phyloP scores from a whole-genome alignment of 2,329 filamentous ascomycete genomes.

The Helotiales sp. region DNA sequence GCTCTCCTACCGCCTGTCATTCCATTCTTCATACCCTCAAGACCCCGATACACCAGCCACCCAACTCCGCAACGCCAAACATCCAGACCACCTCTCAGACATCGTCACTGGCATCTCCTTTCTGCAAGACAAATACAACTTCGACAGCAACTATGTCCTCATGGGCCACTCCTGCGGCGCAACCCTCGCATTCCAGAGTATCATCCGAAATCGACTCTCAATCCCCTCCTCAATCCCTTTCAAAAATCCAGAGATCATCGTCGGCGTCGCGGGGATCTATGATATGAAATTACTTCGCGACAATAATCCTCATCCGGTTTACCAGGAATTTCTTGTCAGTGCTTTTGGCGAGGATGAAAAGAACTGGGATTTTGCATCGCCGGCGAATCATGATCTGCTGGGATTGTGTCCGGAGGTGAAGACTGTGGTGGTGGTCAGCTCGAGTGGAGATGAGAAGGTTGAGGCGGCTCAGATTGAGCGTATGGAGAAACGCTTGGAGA shows the following conservation, averaged over 20 bases:
- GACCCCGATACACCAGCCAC: slow-evolving; percentile 27
- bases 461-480: slow-evolving; percentile 38
- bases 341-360: slow-evolving; percentile 53
- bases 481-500: slow-evolving; percentile 14
- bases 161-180: slow-evolving; percentile 68
- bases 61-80: slow-evolving; percentile 50
- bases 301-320: slow-evolving; percentile 28
- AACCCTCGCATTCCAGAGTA: slow-evolving; percentile 64
- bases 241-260: slow-evolving; percentile 53
- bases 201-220: slow-evolving; percentile 25
- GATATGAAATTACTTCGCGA: slow-evolving; percentile 51
- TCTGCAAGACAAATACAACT: slow-evolving; percentile 54
- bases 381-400: slow-evolving; percentile 15
- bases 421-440: slow-evolving; percentile 38
- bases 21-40: slow-evolving; percentile 54
- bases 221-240: neutral
- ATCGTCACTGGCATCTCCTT: slow-evolving; percentile 56
- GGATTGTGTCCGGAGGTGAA: slow-evolving; percentile 21
- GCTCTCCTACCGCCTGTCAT: slow-evolving; percentile 67
- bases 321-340: slow-evolving; percentile 39
- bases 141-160: slow-evolving; percentile 56
- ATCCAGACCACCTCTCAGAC: slow-evolving; percentile 67
- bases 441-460: slow-evolving; percentile 50
- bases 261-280: slow-evolving; percentile 71
- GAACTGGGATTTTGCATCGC: slow-evolving; percentile 54